Evolutionary conservation across 805 yeast genomes (phyloP).

Genomic region (Starmerella bombi): DNA sequence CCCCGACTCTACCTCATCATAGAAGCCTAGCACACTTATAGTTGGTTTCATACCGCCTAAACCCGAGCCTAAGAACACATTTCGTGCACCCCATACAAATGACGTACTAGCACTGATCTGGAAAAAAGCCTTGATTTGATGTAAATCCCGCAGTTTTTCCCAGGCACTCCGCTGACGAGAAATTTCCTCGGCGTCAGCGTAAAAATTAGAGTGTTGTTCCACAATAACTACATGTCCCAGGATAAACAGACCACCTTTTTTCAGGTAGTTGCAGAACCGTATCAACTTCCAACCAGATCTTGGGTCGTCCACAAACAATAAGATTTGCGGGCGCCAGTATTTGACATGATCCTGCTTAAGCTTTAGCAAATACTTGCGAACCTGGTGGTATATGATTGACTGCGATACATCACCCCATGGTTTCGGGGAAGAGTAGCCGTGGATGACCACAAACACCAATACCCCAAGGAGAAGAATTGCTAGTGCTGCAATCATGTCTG

Average conservation of each 20-base stretch:
- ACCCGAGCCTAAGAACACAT: conserved; percentile 84
- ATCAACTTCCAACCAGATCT: conserved; percentile 84
- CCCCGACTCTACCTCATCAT: conserved; percentile 37
- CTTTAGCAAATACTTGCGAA: conserved; percentile 73
- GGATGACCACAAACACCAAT: conserved; percentile 62
- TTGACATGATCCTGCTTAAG: conserved; percentile 86
- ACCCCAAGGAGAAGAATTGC: conserved; percentile 53
- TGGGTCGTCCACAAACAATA: conserved; percentile 81
- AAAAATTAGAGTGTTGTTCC: conserved; percentile 35
- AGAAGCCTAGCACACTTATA: conserved; percentile 82
- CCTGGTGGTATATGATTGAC: conserved; percentile 88
- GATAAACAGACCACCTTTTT: conserved; percentile 88
- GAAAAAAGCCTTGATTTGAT: conserved; percentile 80
- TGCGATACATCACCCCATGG: conserved; percentile 99
- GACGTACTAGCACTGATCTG: conserved; percentile 82
- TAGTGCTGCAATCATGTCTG: conserved; percentile 82
- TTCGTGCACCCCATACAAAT: conserved; percentile 89
- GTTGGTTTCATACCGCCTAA: conserved; percentile 98
- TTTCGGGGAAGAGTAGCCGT: conserved; percentile 84
- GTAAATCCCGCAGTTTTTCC: conserved; percentile 65
- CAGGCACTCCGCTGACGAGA: conserved; percentile 66
- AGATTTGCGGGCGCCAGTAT: conserved; percentile 95
- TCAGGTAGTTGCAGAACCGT: conserved; percentile 82
- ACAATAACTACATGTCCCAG: conserved; percentile 81
- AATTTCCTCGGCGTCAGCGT: conserved; percentile 53